Base-by-base conservation (phyloP, 2,329 filamentous ascomycete genomes). In the Cytospora paraplurivora region DNA sequence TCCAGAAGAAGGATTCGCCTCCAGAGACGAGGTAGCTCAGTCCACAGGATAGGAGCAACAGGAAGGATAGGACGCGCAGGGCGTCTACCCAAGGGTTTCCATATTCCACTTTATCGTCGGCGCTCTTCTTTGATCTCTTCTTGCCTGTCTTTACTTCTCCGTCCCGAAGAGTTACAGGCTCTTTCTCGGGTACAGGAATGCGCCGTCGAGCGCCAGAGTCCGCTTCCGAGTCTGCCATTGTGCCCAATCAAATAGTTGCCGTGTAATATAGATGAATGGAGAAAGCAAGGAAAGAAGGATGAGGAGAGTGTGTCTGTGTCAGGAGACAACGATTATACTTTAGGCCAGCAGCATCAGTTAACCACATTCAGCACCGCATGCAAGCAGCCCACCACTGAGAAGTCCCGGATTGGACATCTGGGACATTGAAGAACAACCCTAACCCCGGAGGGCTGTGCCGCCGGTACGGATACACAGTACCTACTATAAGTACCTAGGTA, bases 11-110 rank as follows among this genome's bases (percentile, higher is more conserved):
- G 64, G 85, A 88, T 72, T 91, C 85, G 66, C 89, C 89, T 66
- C 83, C 81, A 52, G 89, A 92, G 69, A 91, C 81, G 67, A 93
- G 85, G 76, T 93, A 94, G 77, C 90, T 93, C 61, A 93, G 79
- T 19, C 84, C 87, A 70, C 82, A 85, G 32, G 86, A 90, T 54
- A 88, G 84, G 51, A 91, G 69, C 38, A 89, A 68, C 15, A 93
- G 75, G 61, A 91, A 91, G 37, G 82, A 82, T 53, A 93, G 71
- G 35, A 93, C 82, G 37, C 91, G 88, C 64, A 92, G 76, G 59
- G 90, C 75, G 73, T 94, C 91, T 38, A 92, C 77, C 76, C 77
- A 82, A 12, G 77, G 77, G 65, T 73, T 79, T 21, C 62, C 59
- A 69, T 81, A 81, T 32, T 70, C 71, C 53, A 93, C 88, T 72